These are phyloP conservation scores for Populus hybrid DNA, from an alignment of 441 rosid genomes.

Conservation along the genomic window DNA sequence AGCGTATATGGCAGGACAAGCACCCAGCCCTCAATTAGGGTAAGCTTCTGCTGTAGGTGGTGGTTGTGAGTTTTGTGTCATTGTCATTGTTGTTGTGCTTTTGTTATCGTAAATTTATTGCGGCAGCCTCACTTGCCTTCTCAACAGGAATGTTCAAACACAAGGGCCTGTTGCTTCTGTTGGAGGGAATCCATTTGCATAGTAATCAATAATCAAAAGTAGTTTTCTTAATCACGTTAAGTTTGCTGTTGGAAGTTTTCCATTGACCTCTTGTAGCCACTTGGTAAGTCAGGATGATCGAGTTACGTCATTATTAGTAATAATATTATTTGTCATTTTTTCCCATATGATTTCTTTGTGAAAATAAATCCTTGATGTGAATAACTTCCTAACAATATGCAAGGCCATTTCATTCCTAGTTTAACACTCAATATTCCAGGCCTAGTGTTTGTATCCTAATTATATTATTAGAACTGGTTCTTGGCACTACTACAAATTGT, in stretches of 20 bases:
- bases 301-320: neutral
- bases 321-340: neutral
- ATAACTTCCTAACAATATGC: slow-evolving; percentile 10
- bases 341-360: slow-evolving; percentile 14
- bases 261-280: slow-evolving; percentile 10
- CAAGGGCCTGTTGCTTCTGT: slow-evolving; percentile 73
- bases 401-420: slow-evolving; percentile 5
- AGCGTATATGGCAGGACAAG: slow-evolving; percentile 55
- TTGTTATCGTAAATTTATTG: neutral
- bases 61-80: neutral
- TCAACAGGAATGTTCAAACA: slow-evolving; percentile 52
- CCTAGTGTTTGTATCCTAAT: slow-evolving; percentile 15
- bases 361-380: slow-evolving; percentile 17
- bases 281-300: neutral
- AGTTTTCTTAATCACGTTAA: slow-evolving; percentile 1
- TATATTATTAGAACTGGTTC: neutral
- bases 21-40: slow-evolving; percentile 61
- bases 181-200: slow-evolving; percentile 91
- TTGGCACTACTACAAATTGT: neutral
- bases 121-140: neutral
- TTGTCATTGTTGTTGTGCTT: neutral
- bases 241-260: slow-evolving; percentile 15
- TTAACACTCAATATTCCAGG: neutral
- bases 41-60: slow-evolving; percentile 36
- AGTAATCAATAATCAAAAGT: slow-evolving; percentile 19